Percentiles rank a stretch among this genome's conserved stretches.
Evolutionary conservation across 305 asterid genomes (phyloP).

Genomic region (Lippia alba): DNA sequence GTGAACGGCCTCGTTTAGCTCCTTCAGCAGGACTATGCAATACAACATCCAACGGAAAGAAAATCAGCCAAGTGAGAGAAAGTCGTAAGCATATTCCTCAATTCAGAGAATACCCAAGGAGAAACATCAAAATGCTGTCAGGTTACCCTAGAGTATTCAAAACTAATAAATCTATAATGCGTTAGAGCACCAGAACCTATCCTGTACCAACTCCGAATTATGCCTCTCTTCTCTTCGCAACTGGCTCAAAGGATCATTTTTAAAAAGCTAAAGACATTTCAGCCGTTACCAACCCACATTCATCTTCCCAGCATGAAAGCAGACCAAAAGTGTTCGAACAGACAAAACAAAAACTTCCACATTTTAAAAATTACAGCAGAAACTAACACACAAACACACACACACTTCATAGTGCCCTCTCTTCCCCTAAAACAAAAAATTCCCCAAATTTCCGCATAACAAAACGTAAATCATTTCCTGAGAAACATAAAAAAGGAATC

Average conservation of each 20-base stretch:
- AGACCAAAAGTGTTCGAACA: neutral
- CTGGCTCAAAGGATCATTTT: neutral
- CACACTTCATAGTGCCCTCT: neutral
- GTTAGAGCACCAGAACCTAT: neutral
- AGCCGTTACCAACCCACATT: neutral
- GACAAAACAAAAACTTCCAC: neutral
- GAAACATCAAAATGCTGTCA: neutral
- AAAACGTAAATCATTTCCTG: neutral
- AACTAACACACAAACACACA: neutral
- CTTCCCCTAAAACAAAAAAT: neutral
- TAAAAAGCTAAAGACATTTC: neutral
- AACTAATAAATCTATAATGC: neutral
- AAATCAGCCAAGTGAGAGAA: slow-evolving; percentile 10
- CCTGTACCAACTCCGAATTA: neutral
- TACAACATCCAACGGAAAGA: slow-evolving; percentile 27
- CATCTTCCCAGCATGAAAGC: neutral
- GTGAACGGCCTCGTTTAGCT: slow-evolving; percentile 81
- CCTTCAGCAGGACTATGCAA: slow-evolving; percentile 72
- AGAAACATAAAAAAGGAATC: neutral
- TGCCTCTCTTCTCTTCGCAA: neutral
- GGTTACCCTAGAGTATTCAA: neutral
- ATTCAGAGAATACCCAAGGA: slow-evolving; percentile 13
- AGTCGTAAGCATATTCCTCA: neutral
- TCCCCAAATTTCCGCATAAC: neutral
- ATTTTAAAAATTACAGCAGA: neutral